These are phyloP conservation scores for Ulota crispa DNA, from an alignment of 225 moss, liverwort and hornwort genomes.

Conservation along the genomic window DNA sequence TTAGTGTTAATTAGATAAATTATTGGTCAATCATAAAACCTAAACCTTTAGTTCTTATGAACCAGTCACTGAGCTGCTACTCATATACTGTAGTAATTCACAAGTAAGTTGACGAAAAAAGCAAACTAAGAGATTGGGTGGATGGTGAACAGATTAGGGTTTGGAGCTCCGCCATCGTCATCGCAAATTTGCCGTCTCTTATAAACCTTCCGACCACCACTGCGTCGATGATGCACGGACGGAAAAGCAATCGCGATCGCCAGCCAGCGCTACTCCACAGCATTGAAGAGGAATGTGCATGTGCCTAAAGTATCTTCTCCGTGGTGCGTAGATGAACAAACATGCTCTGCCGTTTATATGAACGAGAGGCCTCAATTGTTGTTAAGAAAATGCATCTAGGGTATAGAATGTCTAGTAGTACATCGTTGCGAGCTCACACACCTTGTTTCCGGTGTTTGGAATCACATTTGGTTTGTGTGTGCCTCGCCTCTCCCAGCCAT, in stretches of 20 bases:
- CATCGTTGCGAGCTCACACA: neutral
- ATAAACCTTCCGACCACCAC: no score
- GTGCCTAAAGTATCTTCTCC: neutral
- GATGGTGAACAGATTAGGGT: neutral
- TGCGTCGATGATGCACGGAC: no score
- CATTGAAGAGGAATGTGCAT: neutral
- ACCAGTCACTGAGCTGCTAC: neutral
- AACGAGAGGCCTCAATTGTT: neutral
- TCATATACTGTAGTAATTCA: neutral
- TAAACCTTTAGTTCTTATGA: no score
- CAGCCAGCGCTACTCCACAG: neutral
- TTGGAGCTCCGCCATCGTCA: neutral
- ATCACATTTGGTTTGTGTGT: constrained; percentile 11
- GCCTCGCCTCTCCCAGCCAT: constrained; percentile 30
- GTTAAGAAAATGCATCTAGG: neutral
- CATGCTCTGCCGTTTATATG: neutral
- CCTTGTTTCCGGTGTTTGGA: neutral
- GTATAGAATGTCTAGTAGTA: constrained; percentile 6
- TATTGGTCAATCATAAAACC: no score
- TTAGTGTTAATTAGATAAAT: no score
- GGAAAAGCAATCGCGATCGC: neutral
- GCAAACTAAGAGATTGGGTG: neutral
- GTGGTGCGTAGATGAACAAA: constrained; percentile 2
- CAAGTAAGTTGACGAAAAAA: neutral
- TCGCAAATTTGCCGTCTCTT: neutral